These are phyloP conservation scores for Claviceps sp. DNA, from an alignment of 2,329 filamentous ascomycete species.

Conservation along the genomic window DNA sequence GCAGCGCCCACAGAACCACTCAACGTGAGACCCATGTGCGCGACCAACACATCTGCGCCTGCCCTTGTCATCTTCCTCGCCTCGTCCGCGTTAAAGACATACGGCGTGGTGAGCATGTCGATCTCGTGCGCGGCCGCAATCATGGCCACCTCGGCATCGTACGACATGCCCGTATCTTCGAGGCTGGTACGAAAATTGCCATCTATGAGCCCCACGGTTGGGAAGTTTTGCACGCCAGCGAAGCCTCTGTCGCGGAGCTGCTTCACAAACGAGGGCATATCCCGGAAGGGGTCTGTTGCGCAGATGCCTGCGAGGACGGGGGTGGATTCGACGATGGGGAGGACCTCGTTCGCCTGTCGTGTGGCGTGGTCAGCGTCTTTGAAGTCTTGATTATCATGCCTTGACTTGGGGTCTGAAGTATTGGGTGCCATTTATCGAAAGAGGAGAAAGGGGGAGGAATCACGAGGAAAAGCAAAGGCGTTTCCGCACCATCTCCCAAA, in stretches of 20 bases:
- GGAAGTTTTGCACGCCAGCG: slow-evolving; percentile 60
- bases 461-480: not conserved
- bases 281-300: slow-evolving; percentile 54
- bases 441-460: too few species aligned
- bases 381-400: too few species aligned
- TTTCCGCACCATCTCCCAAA: slow-evolving; percentile 47
- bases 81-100: slow-evolving; percentile 52
- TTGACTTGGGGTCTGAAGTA: not conserved
- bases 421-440: not conserved
- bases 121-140: slow-evolving; percentile 43
- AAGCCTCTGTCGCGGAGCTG: slow-evolving; percentile 51
- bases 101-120: slow-evolving; percentile 54
- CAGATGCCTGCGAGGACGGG: slow-evolving; percentile 60
- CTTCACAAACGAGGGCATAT: slow-evolving; percentile 44
- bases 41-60: slow-evolving; percentile 54
- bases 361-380: too few species aligned
- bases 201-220: slow-evolving; percentile 58
- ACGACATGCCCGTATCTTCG: slow-evolving; percentile 62
- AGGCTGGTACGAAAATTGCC: slow-evolving; percentile 52
- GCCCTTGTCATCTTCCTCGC: slow-evolving; percentile 47
- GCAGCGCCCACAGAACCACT: slow-evolving; percentile 50
- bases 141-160: slow-evolving; percentile 52
- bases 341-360: slow-evolving; percentile 45
- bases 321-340: slow-evolving; percentile 48
- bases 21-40: slow-evolving; percentile 55